A percentile compares a stretch with the other conserved stretches of the same genome.
phyloP scores from a whole-genome alignment of 768 basidiomycete genomes.

The Boletus rufocinnamomeus region DNA sequence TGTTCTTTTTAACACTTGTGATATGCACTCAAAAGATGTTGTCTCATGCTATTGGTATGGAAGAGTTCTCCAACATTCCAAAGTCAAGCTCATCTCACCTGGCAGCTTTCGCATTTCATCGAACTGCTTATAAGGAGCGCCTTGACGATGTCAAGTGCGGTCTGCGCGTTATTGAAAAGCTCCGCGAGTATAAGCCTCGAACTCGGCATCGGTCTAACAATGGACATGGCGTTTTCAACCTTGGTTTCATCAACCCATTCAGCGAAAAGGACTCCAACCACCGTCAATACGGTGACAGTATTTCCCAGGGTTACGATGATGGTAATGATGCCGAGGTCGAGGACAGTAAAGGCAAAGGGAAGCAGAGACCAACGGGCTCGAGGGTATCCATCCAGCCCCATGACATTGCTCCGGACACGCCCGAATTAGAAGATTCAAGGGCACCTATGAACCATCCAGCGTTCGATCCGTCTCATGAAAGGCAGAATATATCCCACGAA shows the following conservation, averaged over 20 bases:
- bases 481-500: slow-evolving; percentile 28
- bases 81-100: background rate
- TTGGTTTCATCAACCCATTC: slow-evolving; percentile 36
- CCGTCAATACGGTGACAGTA: slow-evolving; percentile 31
- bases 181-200: slow-evolving; percentile 63
- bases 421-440: slow-evolving; percentile 9
- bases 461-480: slow-evolving; percentile 9
- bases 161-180: slow-evolving; percentile 61
- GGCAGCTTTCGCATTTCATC: slow-evolving; percentile 72
- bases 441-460: slow-evolving; percentile 13
- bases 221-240: slow-evolving; percentile 45
- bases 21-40: slow-evolving; percentile 65
- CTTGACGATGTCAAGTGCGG: slow-evolving; percentile 55
- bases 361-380: slow-evolving; percentile 16
- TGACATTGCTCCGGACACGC: slow-evolving; percentile 11
- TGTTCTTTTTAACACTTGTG: slow-evolving; percentile 74
- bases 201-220: slow-evolving; percentile 39
- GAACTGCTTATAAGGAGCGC: slow-evolving; percentile 75
- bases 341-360: slow-evolving; percentile 35
- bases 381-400: slow-evolving; percentile 5
- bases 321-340: slow-evolving; percentile 36
- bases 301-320: slow-evolving; percentile 27
- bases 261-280: slow-evolving; percentile 46
- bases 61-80: background rate
- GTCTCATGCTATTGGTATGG: slow-evolving; percentile 59